A percentile compares a stretch with the other conserved stretches of the same genome.
These are phyloP conservation scores for Hanseniaspora taiwanica DNA, from an alignment of 805 yeast species.

Conservation along the genomic window DNA sequence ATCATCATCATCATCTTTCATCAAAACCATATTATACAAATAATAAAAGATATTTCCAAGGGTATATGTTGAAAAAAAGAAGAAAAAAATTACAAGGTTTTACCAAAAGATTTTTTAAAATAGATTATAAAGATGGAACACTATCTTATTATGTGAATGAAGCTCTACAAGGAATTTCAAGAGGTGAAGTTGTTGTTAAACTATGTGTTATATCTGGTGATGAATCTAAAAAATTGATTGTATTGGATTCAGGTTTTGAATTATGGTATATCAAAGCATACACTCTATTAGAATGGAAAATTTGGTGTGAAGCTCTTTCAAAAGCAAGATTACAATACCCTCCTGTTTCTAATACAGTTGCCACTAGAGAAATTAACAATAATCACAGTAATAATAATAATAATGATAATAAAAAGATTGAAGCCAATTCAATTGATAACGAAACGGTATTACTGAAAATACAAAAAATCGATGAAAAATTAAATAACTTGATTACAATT, in stretches of 20 bases:
- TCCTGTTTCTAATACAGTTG: no score
- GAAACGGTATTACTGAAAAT: no score
- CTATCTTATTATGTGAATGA: constrained; percentile 68
- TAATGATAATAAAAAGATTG: no score
- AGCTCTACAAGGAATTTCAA: constrained; percentile 47
- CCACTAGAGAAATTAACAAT: no score
- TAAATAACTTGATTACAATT: no score
- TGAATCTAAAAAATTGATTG: constrained; percentile 49
- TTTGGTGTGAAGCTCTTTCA: constrained; percentile 77
- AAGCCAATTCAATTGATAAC: no score
- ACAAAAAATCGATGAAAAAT: no score
- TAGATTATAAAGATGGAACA: constrained; percentile 72
- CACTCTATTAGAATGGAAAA: constrained; percentile 49
- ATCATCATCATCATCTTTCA: not conserved
- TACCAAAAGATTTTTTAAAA: constrained; percentile 68
- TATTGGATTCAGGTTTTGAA: constrained; percentile 90
- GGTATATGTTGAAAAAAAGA: constrained; percentile 64
- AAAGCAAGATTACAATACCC: no score
- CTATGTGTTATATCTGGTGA: constrained; percentile 76
- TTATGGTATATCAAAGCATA: constrained; percentile 77
- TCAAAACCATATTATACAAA: constrained; percentile 26
- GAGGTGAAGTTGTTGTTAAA: constrained; percentile 87
- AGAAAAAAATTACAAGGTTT: constrained; percentile 80
- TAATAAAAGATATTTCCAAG: constrained; percentile 65
- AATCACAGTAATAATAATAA: no score